Evolutionary conservation across 1,284 basidiomycete genomes (phyloP).

Genomic region (Cutaneotrichosporon sp.): DNA sequence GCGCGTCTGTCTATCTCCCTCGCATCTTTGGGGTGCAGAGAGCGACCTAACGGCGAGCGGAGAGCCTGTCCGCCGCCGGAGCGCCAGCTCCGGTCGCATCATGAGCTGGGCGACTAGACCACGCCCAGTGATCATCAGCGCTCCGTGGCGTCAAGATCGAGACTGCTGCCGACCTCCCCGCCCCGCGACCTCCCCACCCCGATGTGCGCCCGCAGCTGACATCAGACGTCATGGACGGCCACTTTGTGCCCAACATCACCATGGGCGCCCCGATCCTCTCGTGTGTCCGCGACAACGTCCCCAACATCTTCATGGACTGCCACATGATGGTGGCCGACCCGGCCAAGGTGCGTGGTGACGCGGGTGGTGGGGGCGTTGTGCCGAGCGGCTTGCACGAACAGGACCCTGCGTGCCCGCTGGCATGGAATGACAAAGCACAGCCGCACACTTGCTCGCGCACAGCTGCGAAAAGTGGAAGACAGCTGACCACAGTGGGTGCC

Average conservation of each 20-base stretch:
- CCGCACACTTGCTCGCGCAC: neutral
- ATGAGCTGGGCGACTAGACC: too few species aligned
- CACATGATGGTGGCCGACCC: constrained; percentile 99
- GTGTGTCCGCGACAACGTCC: constrained; percentile 84
- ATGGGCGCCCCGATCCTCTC: constrained; percentile 90
- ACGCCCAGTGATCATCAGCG: too few species aligned
- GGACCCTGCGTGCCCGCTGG: too few species aligned
- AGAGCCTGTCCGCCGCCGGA: too few species aligned
- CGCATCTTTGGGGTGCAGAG: too few species aligned
- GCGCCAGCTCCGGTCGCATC: too few species aligned
- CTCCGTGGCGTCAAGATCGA: too few species aligned
- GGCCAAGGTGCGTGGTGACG: constrained; percentile 64
- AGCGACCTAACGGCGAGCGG: too few species aligned
- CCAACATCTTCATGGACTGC: constrained; percentile 99
- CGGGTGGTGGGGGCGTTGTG: neutral
- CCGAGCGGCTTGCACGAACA: too few species aligned
- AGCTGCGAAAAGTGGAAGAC: neutral
- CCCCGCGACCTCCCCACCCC: neutral
- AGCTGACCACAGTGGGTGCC: constrained; percentile 76
- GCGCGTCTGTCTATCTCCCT: too few species aligned
- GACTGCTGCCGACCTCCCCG: neutral
- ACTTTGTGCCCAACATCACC: constrained; percentile 98
- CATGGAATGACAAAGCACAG: too few species aligned
- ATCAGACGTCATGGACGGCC: constrained; percentile 96
- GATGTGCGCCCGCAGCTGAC: neutral